phyloP scores from a whole-genome alignment of 1,284 basidiomycete species.

The Coniophora puteana region DNA sequence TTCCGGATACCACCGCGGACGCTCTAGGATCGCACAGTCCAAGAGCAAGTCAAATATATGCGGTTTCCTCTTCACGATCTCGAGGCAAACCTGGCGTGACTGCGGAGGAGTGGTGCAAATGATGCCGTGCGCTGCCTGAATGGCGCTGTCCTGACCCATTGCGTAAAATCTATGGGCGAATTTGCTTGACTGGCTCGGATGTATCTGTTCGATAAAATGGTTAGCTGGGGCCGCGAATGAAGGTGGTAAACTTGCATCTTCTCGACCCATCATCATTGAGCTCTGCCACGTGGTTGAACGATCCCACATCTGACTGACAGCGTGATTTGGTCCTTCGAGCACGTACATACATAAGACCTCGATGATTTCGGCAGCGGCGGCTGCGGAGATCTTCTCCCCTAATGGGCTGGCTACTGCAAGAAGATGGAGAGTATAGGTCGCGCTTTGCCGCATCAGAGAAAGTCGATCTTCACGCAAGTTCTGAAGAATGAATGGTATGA shows the following conservation, averaged over 20 bases:
- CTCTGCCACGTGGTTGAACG: constrained; percentile 23
- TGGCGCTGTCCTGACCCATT: constrained; percentile 25
- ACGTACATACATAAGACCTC: constrained; percentile 18
- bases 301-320: constrained; percentile 14
- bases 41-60: constrained; percentile 20
- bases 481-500: too few relatives aligned
- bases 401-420: constrained; percentile 19
- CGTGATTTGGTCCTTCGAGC: constrained; percentile 20
- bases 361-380: constrained; percentile 19
- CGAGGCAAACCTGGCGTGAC: constrained; percentile 16
- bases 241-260: constrained; percentile 3
- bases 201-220: constrained; percentile 2
- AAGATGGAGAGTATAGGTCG: constrained; percentile 14
- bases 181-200: constrained; percentile 11
- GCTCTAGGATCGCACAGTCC: constrained; percentile 14
- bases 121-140: constrained; percentile 21
- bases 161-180: constrained; percentile 25
- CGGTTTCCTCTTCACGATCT: constrained; percentile 21
- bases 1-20: constrained; percentile 25
- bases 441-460: constrained; percentile 18
- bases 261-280: constrained; percentile 18
- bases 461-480: constrained; percentile 20
- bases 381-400: constrained; percentile 14
- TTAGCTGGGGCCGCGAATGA: background rate
- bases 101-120: constrained; percentile 19